Conservation (phyloP, 192 early-diverging fungal genomes). For the Rhizophlyctis rosea region DNA sequence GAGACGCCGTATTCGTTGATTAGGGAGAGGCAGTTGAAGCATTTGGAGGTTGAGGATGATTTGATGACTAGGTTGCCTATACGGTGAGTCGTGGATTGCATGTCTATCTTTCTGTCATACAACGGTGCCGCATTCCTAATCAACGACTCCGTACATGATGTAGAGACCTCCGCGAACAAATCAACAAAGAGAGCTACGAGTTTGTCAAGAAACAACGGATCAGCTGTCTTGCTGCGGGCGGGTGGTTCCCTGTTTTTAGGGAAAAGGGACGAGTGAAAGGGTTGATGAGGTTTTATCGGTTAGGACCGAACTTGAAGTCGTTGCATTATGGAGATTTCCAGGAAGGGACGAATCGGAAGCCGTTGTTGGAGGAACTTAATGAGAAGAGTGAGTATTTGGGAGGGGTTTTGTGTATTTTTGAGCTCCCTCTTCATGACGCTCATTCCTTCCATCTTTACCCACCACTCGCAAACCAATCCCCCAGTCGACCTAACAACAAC, state of each 20-base stretch:
- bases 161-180: conserved; percentile 61
- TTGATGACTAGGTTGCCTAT: conserved; percentile 58
- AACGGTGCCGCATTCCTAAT: too few relatives aligned
- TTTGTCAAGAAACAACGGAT: conserved; percentile 70
- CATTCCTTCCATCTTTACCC: neutral
- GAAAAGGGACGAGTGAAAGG: conserved; percentile 36
- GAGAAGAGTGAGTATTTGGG: conserved; percentile 49
- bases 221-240: conserved; percentile 55
- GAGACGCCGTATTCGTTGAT: conserved; percentile 58
- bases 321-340: conserved; percentile 68
- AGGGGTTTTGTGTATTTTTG: too few relatives aligned
- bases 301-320: conserved; percentile 54
- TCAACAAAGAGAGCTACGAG: conserved; percentile 68
- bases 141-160: neutral
- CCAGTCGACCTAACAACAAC: conserved; percentile 50
- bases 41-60: conserved; percentile 66
- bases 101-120: neutral
- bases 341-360: conserved; percentile 36
- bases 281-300: conserved; percentile 54
- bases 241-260: conserved; percentile 63
- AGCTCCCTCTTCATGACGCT: neutral
- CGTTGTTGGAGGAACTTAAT: conserved; percentile 38
- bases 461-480: neutral
- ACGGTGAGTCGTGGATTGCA: conserved; percentile 32
- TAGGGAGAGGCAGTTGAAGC: conserved; percentile 62